Conservation (phyloP, 2,329 filamentous ascomycete species). For the Ophiostoma tasmaniense region DNA sequence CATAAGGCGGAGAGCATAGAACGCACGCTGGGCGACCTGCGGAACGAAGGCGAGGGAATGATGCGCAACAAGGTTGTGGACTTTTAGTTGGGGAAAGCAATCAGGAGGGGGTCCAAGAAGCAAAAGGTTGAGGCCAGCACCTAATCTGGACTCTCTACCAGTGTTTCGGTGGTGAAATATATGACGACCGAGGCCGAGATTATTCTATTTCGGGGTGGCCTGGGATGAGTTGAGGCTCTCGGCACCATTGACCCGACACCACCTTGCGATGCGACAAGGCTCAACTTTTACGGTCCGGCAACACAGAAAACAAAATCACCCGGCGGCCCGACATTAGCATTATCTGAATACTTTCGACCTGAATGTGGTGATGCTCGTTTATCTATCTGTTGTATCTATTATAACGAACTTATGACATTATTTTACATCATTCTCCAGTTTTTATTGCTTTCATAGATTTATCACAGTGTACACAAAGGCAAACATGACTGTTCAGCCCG, state of each 20-base stretch:
- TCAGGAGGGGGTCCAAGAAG: slow-evolving; percentile 1
- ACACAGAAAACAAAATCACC: neutral
- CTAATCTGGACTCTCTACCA: neutral
- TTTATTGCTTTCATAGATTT: neutral
- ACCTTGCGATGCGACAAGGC: neutral
- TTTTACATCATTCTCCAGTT: neutral
- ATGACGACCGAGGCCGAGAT: neutral
- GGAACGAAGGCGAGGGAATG: slow-evolving; percentile 48
- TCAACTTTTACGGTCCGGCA: neutral
- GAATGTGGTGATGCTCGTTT: neutral
- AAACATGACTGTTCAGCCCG: neutral
- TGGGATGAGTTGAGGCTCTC: neutral
- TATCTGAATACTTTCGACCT: neutral
- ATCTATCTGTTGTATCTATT: neutral
- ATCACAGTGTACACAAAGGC: neutral
- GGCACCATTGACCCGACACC: neutral
- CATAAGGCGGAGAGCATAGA: slow-evolving; percentile 46
- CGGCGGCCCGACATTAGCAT: neutral
- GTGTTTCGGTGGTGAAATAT: neutral
- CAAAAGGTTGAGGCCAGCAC: neutral
- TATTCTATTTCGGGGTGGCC: neutral
- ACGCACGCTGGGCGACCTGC: slow-evolving; percentile 46
- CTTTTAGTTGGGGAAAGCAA: slow-evolving; percentile 18
- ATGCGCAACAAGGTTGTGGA: slow-evolving; percentile 38
- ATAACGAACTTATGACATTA: neutral